A percentile compares a stretch with the other conserved stretches of the same genome.
These are phyloP conservation scores for Meredithiella fracta DNA, from an alignment of 2,329 filamentous ascomycete genomes.

Conservation along the genomic window DNA sequence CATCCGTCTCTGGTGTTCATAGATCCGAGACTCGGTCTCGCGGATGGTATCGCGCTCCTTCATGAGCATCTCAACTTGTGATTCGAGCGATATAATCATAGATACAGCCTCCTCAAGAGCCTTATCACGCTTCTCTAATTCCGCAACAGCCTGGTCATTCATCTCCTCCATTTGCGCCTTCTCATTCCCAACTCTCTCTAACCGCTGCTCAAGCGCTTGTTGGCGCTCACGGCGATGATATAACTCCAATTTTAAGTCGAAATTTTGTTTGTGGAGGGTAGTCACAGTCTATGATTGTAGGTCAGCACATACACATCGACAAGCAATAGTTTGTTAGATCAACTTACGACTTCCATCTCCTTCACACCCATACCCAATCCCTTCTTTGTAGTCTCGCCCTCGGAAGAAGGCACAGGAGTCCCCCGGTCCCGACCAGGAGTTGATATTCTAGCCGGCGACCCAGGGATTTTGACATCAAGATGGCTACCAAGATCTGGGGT, in stretches of 20 bases:
- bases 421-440: slow-evolving; percentile 10
- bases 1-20: slow-evolving; percentile 11
- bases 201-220: slow-evolving; percentile 37
- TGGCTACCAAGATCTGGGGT: slow-evolving; percentile 10
- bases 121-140: slow-evolving; percentile 52
- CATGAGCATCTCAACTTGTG: slow-evolving; percentile 36
- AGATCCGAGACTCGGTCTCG: slow-evolving; percentile 26
- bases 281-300: slow-evolving; percentile 37
- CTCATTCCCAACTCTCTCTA: slow-evolving; percentile 38
- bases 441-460: slow-evolving; percentile 9
- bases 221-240: slow-evolving; percentile 53
- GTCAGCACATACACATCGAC: slow-evolving; percentile 11
- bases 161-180: slow-evolving; percentile 38
- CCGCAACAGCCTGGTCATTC: slow-evolving; percentile 40
- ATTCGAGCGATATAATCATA: slow-evolving; percentile 51
- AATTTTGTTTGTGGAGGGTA: slow-evolving; percentile 57
- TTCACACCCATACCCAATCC: slow-evolving; percentile 39
- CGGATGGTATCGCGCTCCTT: slow-evolving; percentile 37
- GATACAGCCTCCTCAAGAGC: slow-evolving; percentile 54
- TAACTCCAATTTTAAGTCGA: slow-evolving; percentile 58
- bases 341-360: slow-evolving; percentile 48
- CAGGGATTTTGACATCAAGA: slow-evolving; percentile 9
- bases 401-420: slow-evolving; percentile 16
- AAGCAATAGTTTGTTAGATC: background rate
- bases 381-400: slow-evolving; percentile 28